Base-by-base conservation (phyloP, 2,329 filamentous ascomycete species). In the Bipolaris oryzae region DNA sequence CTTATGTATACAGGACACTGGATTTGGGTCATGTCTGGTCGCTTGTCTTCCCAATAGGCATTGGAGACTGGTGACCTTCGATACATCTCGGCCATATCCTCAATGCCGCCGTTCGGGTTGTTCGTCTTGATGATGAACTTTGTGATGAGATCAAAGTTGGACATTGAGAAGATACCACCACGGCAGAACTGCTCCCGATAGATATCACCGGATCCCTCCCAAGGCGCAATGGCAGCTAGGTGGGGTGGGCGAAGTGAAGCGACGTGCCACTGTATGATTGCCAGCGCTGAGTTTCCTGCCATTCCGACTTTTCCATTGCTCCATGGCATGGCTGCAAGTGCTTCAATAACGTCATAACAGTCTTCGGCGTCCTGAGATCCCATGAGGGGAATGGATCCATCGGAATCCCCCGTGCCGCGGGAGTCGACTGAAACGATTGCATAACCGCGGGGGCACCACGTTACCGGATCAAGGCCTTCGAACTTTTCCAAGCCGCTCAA, bases 221-320 rank as follows among this genome's bases (percentile, higher is more conserved):
- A 79, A 47, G 71, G 82, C 0, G 78, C 79, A 35, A 82, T 79
- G 0, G 72, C 71, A 35, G 72, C 73, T 7, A 81, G 68, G 13
- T 68, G 72, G 0, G 78, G 79, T 9, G 79, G 79, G 18, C 75
- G 66, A 48, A 75, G 64, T 0, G 77, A 70, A 0, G 78, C 79
- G 16, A 80, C 75, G 43, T 78, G 78, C 73, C 75, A 78, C 52
- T 81, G 78, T 3, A 45, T 37, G 9, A 61, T 57, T 78, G 77
- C 78, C 11, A 81, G 70, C 18, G 73, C 72, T 0, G 76, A 79
- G 50, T 81, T 81, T 0, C 80, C 80, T 1, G 76, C 75, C 66
- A 81, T 71, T 4, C 74, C 77, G 11, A 80, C 69, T 3, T 60
- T 68, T 10, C 79, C 79, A 47, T 77, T 80, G 55, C 78, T 81